Conservation (phyloP, 495 filamentous ascomycete genomes). For the Parathielavia hyrcaniae region DNA sequence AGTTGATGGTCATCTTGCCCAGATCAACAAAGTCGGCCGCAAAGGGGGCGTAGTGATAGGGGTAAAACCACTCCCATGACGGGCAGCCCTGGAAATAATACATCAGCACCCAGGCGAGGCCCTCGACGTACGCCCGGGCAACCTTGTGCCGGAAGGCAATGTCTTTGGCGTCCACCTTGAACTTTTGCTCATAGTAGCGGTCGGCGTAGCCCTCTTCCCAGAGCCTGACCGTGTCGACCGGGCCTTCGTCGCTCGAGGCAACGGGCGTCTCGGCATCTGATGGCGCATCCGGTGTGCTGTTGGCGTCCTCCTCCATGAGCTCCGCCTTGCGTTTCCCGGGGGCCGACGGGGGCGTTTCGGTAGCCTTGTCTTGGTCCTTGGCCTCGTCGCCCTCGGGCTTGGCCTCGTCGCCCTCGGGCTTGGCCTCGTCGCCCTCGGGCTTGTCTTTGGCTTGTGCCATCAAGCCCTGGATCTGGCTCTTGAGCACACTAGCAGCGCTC, state of each 20-base stretch:
- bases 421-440: too few species aligned
- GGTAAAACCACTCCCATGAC: conserved; percentile 98
- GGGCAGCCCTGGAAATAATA: conserved; percentile 99
- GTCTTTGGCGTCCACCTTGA: conserved; percentile 75
- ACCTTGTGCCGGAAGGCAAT: conserved; percentile 86
- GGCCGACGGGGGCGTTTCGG: conserved; percentile 36
- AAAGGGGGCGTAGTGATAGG: conserved; percentile 97
- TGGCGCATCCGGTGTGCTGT: conserved; percentile 46
- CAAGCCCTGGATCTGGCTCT: conserved; percentile 64
- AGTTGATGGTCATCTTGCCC: conserved; percentile 66
- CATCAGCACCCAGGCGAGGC: conserved; percentile 91
- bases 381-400: neutral
- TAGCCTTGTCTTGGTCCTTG: conserved; percentile 13
- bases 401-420: too few species aligned
- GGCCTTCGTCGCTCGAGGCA: conserved; percentile 51
- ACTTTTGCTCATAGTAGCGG: conserved; percentile 96
- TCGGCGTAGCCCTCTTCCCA: conserved; percentile 96
- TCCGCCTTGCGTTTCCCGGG: conserved; percentile 53
- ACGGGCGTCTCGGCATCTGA: conserved; percentile 39
- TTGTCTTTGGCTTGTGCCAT: conserved; percentile 27
- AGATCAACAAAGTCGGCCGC: conserved; percentile 91
- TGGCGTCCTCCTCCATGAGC: conserved; percentile 53
- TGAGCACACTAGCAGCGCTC: conserved; percentile 85
- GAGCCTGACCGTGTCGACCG: conserved; percentile 74
- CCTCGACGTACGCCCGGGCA: conserved; percentile 88